Base-by-base conservation (phyloP, 2,329 filamentous ascomycete genomes). In the Penicillium psychrosexuale region DNA sequence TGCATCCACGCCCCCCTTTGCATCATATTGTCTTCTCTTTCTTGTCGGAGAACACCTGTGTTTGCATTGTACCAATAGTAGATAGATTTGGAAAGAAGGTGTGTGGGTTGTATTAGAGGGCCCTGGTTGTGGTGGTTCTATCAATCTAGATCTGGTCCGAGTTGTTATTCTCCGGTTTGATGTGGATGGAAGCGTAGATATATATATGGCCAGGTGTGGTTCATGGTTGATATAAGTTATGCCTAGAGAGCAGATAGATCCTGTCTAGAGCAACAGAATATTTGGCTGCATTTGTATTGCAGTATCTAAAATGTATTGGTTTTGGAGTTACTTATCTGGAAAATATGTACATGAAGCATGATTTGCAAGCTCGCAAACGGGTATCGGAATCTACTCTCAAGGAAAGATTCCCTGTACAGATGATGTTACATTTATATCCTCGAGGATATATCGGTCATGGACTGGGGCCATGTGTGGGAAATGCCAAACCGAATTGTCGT, bases 31-130 rank as follows among this genome's bases (percentile, higher is more conserved):
- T 50, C 38, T 46, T 46, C 13, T 47, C 40, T 54, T 34, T 44
- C 40, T 17, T 45, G 17, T 50, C 33, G 39, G 31, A 50, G 47
- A 52, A 44, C 31, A 42, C 46, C 30, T 38, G 38, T 58, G 42
- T 58, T 51, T 63, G 59, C 55, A 63, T 64, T 65, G 59, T 66
- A 58, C 40, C 56, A 64, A 63, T 55, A 64, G 56, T 44, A 56
- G 58, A 63, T 66, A 65, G 58, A 66, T 58, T 54, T 59, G 57
- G 52, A 53, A 57, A 58, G 51, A 47, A 49, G 56, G 47, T 55
- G 47, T 31, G 37, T 58, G 48, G 61, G 61, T 51, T 59, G 59
- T 58, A 42, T 51, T 59, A 47, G 39, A 52, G 31, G 31, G 34
- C 34, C 34, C 31, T 43, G 31, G 13, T 37, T 37, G 46, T 49